Evolutionary conservation across 2,329 filamentous ascomycete species (phyloP).

Genomic region (Colletotrichum plurivorum): DNA sequence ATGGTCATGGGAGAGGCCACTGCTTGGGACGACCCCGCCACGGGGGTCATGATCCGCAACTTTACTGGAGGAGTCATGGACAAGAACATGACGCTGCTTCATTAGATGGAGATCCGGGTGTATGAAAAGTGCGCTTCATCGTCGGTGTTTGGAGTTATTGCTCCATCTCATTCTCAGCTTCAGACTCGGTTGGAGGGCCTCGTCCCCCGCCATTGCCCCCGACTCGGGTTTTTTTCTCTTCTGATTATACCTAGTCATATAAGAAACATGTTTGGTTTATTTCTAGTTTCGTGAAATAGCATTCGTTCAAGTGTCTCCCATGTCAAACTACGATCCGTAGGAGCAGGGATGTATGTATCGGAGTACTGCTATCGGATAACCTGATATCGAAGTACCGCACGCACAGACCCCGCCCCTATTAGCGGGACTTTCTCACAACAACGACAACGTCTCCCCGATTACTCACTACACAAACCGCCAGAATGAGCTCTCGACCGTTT

Average conservation of each 20-base stretch:
- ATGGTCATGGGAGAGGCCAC: slow-evolving; percentile 16
- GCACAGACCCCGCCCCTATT: neutral
- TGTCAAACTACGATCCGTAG: no score
- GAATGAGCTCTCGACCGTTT: slow-evolving; percentile 40
- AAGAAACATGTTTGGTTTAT: no score
- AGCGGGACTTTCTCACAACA: neutral
- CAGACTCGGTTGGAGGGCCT: no score
- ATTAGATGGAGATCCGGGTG: no score
- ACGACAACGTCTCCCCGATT: slow-evolving; percentile 2
- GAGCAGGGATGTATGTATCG: neutral
- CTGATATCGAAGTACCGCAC: neutral
- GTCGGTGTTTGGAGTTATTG: no score
- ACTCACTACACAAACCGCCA: slow-evolving; percentile 3
- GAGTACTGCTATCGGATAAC: neutral
- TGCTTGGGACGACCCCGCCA: slow-evolving; percentile 11
- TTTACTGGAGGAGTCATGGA: slow-evolving; percentile 5
- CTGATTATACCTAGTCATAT: no score
- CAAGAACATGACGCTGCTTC: neutral
- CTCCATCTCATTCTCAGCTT: no score
- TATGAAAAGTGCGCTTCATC: no score
- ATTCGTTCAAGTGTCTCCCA: no score
- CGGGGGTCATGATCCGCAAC: slow-evolving; percentile 19
- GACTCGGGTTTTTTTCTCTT: no score
- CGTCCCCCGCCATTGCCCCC: no score
- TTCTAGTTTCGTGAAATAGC: no score